These are phyloP conservation scores for Xylariomycetidae sp. DNA, from an alignment of 2,329 filamentous ascomycete species.

Conservation along the genomic window DNA sequence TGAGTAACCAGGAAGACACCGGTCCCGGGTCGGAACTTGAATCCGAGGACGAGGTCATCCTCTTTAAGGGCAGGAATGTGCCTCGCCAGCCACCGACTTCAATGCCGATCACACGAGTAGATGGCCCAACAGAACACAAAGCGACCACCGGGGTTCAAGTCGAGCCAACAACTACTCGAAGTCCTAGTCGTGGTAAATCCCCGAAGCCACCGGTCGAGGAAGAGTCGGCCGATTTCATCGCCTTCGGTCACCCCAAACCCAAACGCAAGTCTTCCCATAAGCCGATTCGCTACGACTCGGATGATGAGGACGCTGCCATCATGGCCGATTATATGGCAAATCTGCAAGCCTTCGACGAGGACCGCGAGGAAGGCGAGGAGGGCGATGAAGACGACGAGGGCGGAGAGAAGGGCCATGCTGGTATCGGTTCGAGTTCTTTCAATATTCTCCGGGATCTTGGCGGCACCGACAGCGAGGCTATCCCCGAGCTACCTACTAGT, in stretches of 20 bases:
- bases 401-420: constrained; percentile 13
- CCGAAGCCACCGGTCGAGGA: too few species aligned
- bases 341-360: constrained; percentile 36
- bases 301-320: constrained; percentile 47
- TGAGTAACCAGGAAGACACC: constrained; percentile 10
- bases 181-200: too few species aligned
- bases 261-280: constrained; percentile 2
- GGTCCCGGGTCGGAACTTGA: constrained; percentile 55
- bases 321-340: constrained; percentile 69
- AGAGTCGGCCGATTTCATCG: constrained; percentile 17
- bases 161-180: too few species aligned
- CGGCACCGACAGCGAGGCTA: constrained; percentile 34
- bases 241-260: constrained; percentile 14
- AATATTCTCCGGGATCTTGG: constrained; percentile 35
- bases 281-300: constrained; percentile 5
- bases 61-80: constrained; percentile 53
- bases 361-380: constrained; percentile 19
- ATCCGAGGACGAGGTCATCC: constrained; percentile 68
- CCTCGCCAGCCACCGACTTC: constrained; percentile 16
- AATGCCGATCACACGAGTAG: too few species aligned
- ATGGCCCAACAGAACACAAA: too few species aligned
- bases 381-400: constrained; percentile 20
- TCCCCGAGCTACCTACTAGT: constrained; percentile 18
- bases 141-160: too few species aligned
- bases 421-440: constrained; percentile 20